Evolutionary conservation across 768 basidiomycete species (phyloP), one percentile per base, ranked within the genome.

Genomic region (Rhodotorula diobovata): DNA sequence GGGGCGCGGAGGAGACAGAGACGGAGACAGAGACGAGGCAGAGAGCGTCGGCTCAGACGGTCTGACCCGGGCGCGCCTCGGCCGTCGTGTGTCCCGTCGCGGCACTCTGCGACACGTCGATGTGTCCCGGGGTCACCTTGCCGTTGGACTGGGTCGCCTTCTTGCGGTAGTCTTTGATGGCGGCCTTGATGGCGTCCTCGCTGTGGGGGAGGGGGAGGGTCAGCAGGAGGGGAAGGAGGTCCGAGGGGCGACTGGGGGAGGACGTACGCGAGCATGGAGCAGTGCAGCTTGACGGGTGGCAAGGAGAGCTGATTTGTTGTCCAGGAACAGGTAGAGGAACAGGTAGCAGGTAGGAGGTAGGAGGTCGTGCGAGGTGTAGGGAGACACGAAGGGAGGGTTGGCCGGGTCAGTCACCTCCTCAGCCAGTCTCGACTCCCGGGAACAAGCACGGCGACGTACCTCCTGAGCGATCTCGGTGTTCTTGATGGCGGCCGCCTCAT

Each of bases 381-480:
- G n/a, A n/a, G n/a, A n/a, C n/a, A n/a, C n/a, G n/a, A n/a, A n/a
- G n/a, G n/a, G n/a, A n/a, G n/a, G n/a, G n/a, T n/a, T n/a, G n/a
- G n/a, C n/a, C n/a, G n/a, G n/a, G n/a, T n/a, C n/a, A n/a, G n/a
- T n/a, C n/a, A n/a, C n/a, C n/a, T n/a, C n/a, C n/a, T n/a, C n/a
- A n/a, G n/a, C n/a, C n/a, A n/a, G n/a, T n/a, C n/a, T n/a, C n/a
- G n/a, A n/a, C n/a, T n/a, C n/a, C n/a, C n/a, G n/a, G n/a, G n/a
- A n/a, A n/a, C n/a, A n/a, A n/a, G n/a, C n/a, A n/a, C n/a, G n/a
- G n/a, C n/a, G n/a, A n/a, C n/a, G n/a, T n/a, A n/a, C n/a, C n/a
- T n/a, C n/a, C n/a, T n/a, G n/a, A n/a, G 96, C 96, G 79, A 98
- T 99, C 81, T 98, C 96, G 20, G 96, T 98, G 84, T 99, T 99